Evolutionary conservation across 2,329 filamentous ascomycete genomes (phyloP), one percentile per base, ranked within the genome.

Genomic region (Fusarium succisae): DNA sequence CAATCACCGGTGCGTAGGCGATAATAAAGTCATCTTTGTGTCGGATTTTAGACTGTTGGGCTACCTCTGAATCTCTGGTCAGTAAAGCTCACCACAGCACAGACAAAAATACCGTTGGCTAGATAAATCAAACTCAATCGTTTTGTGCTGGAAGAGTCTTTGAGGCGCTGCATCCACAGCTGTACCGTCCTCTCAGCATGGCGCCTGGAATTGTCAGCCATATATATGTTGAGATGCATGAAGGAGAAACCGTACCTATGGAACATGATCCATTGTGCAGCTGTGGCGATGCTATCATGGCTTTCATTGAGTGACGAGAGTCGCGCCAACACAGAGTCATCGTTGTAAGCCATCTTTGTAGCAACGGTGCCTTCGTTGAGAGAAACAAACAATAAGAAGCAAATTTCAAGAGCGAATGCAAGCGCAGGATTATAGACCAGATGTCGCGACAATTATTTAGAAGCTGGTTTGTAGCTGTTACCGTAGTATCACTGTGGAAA

Each of bases 201-300:
- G 82, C 96, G 92, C 82, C 96, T 98, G 51, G 38, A 11, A 37
- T 38, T 56, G 67, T 63, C 24, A 64, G 37, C 59, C n/a, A 59
- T 41, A 38, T 41, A 38, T 18, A 53, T 15, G 28, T 43, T 45
- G 38, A 24, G 11, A 26, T 53, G 22, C 8, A 18, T 57, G 18
- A 28, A 22, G 18, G 28, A 35, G 24, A 28, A 43, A 20, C 30
- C 67, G 82, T 91, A 97, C 95, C 95, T 93, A 85, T 99, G 96
- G 82, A 99, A 99, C 93, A 99, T 97, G 71, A 99, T 96, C 97
- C 97, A 99, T 91, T 98, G 96, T 66, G 96, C 95, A 72, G 97
- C 95, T 41, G 94, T 96, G 70, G 97, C 90, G 80, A 99, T 98
- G 84, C 95, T 97, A 82, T 99, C 96, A 82, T 99, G 96, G 17